Conservation (phyloP, 148 eudicot genomes). For the Vaccinium vitisidaea region DNA sequence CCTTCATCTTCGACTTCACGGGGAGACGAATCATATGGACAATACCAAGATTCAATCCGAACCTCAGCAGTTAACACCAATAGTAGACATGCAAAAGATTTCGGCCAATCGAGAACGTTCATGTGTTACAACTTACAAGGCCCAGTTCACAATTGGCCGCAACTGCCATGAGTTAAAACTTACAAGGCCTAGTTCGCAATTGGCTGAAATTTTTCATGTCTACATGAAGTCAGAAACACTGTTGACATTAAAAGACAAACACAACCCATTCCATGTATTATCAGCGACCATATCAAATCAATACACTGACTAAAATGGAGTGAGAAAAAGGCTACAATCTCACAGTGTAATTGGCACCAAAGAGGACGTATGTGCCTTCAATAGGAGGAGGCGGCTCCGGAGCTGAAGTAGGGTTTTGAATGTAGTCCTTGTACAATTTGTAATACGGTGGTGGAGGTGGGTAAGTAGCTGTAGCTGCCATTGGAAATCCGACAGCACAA, state of each 20-base stretch:
- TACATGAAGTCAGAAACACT: background rate
- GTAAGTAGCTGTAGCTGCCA: constrained; percentile 81
- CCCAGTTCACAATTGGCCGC: too few species aligned
- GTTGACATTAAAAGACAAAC: background rate
- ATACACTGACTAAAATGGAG: background rate
- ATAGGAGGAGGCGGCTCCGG: constrained; percentile 81
- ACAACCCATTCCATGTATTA: background rate
- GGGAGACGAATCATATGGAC: background rate
- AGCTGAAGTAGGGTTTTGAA: constrained; percentile 56
- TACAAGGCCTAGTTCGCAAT: too few species aligned
- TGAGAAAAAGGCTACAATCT: constrained; percentile 4
- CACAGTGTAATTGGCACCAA: constrained; percentile 74
- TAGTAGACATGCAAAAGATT: too few species aligned
- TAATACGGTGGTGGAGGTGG: constrained; percentile 96
- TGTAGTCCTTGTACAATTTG: constrained; percentile 75
- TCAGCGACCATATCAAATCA: background rate
- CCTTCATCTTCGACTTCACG: background rate
- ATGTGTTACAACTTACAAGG: too few species aligned
- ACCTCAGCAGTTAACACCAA: background rate
- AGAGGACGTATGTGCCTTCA: constrained; percentile 68
- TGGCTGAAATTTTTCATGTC: too few species aligned
- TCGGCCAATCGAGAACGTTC: too few species aligned
- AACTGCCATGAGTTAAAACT: too few species aligned
- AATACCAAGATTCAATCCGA: background rate
- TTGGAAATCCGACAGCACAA: constrained; percentile 10